Evolutionary conservation across 2,329 filamentous ascomycete species (phyloP), one percentile per base, ranked within the genome.

Genomic region (Pseudocercospora vitis): DNA sequence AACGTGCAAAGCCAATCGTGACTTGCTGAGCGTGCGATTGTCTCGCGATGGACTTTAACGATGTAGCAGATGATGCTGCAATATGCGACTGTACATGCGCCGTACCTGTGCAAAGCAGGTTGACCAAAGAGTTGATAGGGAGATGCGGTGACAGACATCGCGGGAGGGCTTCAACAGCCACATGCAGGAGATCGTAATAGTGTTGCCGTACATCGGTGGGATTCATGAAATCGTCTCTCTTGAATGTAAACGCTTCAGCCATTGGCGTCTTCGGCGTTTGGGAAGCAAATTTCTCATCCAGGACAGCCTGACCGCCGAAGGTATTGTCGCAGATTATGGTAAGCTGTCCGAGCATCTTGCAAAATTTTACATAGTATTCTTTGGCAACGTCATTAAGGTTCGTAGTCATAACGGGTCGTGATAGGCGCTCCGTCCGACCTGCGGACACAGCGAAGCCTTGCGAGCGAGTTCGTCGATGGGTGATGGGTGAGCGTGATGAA

Each of bases 301-400:
- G 73, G 0, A 90, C 89, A 26, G 92, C 94, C 74, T 99, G 94
- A 0, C 94, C 94, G 48, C 94, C 95, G 74, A 99, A 99, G 0
- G 92, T 88, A 64, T 96, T 94, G 70, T 99, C 94, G 71, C 94
- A 99, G 28, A 97, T 86, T 39, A 97, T 88, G 2, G 91, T 96
- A 52, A 99, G 95, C 69, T 96, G 95, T 21, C 92, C 94, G 6
- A 99, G 76, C 19, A 99, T 92, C 69, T 96, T 90, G 68, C 92
- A 97, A 64, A 99, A 99, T 48, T 87, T 87, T 50, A 86, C 79
- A 70, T 97, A 96, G 67, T 90, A 94, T 37, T 94, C 89, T 65
- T 86, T 87, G 0, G 89, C 85, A 18, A 84, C 83, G 31, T 95
- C 90, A 47, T 82, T 85, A 48, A 97, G 78, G 16, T 77, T 78